Conservation (phyloP, 169 alveolate genomes). For the Plasmodium sp. region DNA sequence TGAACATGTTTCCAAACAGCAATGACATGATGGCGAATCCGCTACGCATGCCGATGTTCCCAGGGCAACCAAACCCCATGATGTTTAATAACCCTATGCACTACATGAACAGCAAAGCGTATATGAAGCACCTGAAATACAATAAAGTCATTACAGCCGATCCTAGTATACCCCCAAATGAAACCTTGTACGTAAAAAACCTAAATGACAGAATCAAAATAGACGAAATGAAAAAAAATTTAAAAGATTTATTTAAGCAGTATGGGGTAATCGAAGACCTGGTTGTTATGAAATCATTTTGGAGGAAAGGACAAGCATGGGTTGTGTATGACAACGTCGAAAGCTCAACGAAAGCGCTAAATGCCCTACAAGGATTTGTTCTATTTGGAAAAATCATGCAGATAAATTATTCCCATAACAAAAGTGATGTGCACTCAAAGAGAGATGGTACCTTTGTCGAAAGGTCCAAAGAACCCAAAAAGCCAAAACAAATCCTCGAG, state of each 20-base stretch:
- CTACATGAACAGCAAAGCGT: conserved; percentile 68
- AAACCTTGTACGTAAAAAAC: conserved; percentile 81
- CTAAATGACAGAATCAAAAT: conserved; percentile 81
- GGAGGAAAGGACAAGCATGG: conserved; percentile 91
- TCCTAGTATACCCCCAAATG: conserved; percentile 83
- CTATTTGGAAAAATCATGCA: conserved; percentile 85
- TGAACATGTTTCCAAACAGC: background rate
- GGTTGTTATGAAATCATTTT: conserved; percentile 87
- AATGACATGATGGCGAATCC: conserved; percentile 17
- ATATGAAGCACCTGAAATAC: conserved; percentile 68
- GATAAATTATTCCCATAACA: conserved; percentile 84
- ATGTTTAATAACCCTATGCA: conserved; percentile 36
- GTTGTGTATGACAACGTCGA: conserved; percentile 81
- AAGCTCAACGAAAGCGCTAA: conserved; percentile 83
- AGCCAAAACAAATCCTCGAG: conserved; percentile 85
- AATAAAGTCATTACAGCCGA: conserved; percentile 80
- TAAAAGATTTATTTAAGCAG: conserved; percentile 79
- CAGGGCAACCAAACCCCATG: conserved; percentile 33
- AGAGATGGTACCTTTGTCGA: conserved; percentile 85
- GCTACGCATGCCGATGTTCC: conserved; percentile 45
- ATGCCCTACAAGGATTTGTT: conserved; percentile 84
- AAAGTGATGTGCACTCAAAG: conserved; percentile 85
- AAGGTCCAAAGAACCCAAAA: conserved; percentile 86
- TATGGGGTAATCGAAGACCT: conserved; percentile 83
- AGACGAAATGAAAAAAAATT: conserved; percentile 76